Evolutionary conservation across 108 stramenopile species (phyloP), one percentile per base, ranked within the genome.

Genomic region (Fragilaria radians): DNA sequence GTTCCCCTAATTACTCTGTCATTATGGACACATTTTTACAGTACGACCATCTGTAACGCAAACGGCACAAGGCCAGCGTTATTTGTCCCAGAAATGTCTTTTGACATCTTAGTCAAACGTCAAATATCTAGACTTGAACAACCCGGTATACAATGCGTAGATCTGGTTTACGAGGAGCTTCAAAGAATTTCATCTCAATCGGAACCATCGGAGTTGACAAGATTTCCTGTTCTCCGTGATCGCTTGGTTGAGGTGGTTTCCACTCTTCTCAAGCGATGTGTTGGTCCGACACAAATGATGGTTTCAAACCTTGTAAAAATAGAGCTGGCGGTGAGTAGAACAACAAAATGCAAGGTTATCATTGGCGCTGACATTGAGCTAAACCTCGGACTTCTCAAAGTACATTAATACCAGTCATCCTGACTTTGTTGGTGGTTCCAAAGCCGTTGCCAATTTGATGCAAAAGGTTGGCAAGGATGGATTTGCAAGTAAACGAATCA

Each of bases 391-490:
- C 28, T 63, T 64, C 28, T 3, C 22, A 23, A 0, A 76, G 68
- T 97, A 96, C 70, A 89, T 99, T 62, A 99, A 99, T 74, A 97
- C 98, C 5, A 90, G 88, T 60, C 98, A 99, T 70, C 98, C 98
- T 2, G 98, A 97, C 68, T 99, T 99, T 64, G 92, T 96, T 65
- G 97, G 95, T 31, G 97, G 95, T 24, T 88, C 87, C 52, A 59
- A 77, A 14, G 97, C 95, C 21, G 95, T 95, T 29, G 88, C 93
- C 19, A 63, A 72, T 34, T 62, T 93, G 36, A 95, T 91, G 85
- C 75, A 87, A 21, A 83, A 79, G 58, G 79, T 81, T 65, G 80
- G 72, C 47, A 82, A 82, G 54, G 87, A 86, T 32, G 27, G 50
- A 42, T 48, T 56, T 23, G 58, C 56, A 18, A 45, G 56, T 21